Percentiles rank a stretch among this genome's conserved stretches.
Evolutionary conservation across 441 rosid genomes (phyloP).

Genomic region (Cnidoscolus chayamansa): DNA sequence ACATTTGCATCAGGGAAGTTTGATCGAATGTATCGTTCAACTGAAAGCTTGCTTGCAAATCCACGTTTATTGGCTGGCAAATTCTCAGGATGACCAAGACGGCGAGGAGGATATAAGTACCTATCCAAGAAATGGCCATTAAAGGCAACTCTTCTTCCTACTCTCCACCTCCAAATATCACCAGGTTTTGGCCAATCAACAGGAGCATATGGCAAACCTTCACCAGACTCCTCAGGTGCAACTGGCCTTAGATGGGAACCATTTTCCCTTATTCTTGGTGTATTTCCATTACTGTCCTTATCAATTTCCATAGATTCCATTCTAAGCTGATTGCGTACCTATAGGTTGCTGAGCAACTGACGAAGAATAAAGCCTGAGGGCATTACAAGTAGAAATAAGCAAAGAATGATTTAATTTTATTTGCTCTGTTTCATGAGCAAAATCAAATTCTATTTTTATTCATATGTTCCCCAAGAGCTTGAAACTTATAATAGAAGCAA

Average conservation of each 20-base stretch:
- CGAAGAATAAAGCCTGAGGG: background rate
- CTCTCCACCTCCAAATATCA: slow-evolving; percentile 76
- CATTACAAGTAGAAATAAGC: background rate
- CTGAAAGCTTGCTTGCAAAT: slow-evolving; percentile 63
- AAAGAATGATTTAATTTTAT: background rate
- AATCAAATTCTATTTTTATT: background rate
- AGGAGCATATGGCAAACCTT: slow-evolving; percentile 83
- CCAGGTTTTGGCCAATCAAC: slow-evolving; percentile 71
- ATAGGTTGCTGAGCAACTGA: background rate
- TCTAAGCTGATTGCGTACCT: slow-evolving; percentile 11
- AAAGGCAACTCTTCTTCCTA: slow-evolving; percentile 51
- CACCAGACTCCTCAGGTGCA: slow-evolving; percentile 45
- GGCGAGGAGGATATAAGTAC: slow-evolving; percentile 58
- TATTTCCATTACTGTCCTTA: slow-evolving; percentile 34
- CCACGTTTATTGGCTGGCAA: slow-evolving; percentile 19
- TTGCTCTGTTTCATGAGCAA: background rate
- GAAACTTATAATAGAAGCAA: background rate
- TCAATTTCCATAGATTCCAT: slow-evolving; percentile 42
- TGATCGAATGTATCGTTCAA: slow-evolving; percentile 41
- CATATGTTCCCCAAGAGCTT: background rate
- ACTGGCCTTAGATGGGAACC: slow-evolving; percentile 39
- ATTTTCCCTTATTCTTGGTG: slow-evolving; percentile 20
- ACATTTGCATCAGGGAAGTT: slow-evolving; percentile 57
- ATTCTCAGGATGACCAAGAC: slow-evolving; percentile 23
- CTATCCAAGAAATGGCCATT: slow-evolving; percentile 56